Conservation (phyloP, 345 rosid genomes). For the Pistacia integerrima region DNA sequence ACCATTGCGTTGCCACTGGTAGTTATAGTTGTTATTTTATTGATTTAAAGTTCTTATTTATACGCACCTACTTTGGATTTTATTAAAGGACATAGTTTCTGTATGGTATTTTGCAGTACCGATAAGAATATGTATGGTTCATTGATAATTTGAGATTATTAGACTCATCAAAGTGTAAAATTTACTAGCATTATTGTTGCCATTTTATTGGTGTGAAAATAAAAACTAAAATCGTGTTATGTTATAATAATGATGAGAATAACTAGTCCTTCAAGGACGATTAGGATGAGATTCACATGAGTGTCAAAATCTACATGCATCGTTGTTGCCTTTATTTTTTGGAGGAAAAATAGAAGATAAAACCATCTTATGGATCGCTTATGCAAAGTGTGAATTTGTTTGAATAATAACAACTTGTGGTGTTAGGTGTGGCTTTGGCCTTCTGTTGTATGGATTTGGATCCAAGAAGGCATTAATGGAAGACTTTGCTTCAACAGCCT, state of each 20-base stretch:
- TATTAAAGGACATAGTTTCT: neutral
- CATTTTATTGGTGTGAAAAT: no score
- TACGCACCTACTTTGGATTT: neutral
- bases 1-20: no score
- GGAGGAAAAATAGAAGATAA: neutral
- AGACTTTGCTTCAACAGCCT: conserved; percentile 82
- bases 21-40: neutral
- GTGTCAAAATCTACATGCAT: neutral
- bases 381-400: neutral
- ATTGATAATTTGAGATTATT: no score
- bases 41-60: neutral
- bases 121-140: neutral
- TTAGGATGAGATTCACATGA: no score
- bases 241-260: no score
- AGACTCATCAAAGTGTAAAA: no score
- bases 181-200: no score
- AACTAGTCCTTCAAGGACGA: no score
- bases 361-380: no score
- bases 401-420: neutral
- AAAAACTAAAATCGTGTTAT: no score
- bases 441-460: conserved; percentile 91
- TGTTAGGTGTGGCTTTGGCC: conserved; percentile 84
- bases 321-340: neutral
- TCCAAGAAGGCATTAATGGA: conserved; percentile 78
- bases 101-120: neutral